Base-by-base conservation (phyloP, 805 yeast genomes). In the Metschnikowia colocasiae region DNA sequence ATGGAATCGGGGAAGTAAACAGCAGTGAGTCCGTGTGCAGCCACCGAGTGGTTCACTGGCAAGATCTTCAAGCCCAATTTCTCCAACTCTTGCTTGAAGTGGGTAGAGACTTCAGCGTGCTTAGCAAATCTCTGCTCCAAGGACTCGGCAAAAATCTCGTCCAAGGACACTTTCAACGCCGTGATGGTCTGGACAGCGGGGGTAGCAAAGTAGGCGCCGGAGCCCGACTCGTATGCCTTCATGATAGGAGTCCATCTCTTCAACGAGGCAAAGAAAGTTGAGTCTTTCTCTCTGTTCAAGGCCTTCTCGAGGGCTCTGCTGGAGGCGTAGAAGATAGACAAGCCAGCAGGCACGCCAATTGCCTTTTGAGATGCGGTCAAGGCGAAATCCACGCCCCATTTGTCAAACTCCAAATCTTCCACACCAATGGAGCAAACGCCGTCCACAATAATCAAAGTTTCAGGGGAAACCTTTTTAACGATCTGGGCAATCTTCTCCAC, bases 281-380 rank as follows among this genome's bases (percentile, higher is more conserved):
- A 68, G 58, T 79, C 71, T 51, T 74, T 73, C 42, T 62, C 53
- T 61, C 79, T 76, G 15, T 61, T 56, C 46, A 81, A 64, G 1
- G 87, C 84, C 59, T 78, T 79, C 6, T 68, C 66, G 30, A 90
- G 69, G 10, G 96, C 96, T 58, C 96, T 80, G 46, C 74, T 80
- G 22, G 94, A 83, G 16, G 89, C 82, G 63, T 80, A 78, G 30
- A 86, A 81, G 58, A 92, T 78, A 15, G 92, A 82, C 56, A 92
- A 76, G 15, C 99, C 99, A 6, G 97, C 83, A 45, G 98, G 97
- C 25, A 85, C 94, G 45, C 97, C 97, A 57, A 92, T 73, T 25
- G 96, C 98, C 74, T 92, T 92, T 67, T 91, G 98, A 18, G 97
- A 89, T 1, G 96, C 98, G 40, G 96, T 85, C 53, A 92, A 75